phyloP scores from a whole-genome alignment of 2,329 filamentous ascomycete genomes.

The Aquanectria penicillioides region DNA sequence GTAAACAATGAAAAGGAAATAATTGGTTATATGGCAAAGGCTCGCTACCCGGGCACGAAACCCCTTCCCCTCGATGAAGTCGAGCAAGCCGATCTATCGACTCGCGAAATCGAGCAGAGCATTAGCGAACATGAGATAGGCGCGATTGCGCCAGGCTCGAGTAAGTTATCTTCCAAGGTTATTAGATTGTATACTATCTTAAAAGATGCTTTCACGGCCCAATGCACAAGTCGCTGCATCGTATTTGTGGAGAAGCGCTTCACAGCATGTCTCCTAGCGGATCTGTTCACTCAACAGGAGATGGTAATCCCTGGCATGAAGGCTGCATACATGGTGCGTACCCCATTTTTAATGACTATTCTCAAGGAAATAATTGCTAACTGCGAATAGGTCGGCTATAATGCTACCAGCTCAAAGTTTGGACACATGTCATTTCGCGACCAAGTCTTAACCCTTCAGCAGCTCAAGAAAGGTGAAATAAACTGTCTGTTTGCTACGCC shows the following conservation, averaged over 20 bases:
- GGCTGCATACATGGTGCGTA: conserved; percentile 69
- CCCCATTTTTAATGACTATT: neutral
- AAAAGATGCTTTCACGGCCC: conserved; percentile 70
- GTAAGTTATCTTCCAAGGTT: conserved; percentile 78
- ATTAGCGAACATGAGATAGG: conserved; percentile 63
- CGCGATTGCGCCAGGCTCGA: conserved; percentile 41
- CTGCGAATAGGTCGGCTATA: conserved; percentile 43
- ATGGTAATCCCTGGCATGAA: conserved; percentile 69
- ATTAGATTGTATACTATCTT: conserved; percentile 70
- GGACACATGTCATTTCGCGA: conserved; percentile 74
- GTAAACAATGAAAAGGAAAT: conserved; percentile 71
- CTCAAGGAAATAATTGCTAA: neutral
- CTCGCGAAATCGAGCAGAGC: conserved; percentile 67
- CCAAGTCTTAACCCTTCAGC: conserved; percentile 78
- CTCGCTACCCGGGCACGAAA: conserved; percentile 38
- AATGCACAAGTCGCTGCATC: conserved; percentile 70
- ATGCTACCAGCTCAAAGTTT: conserved; percentile 55
- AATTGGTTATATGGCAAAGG: conserved; percentile 67
- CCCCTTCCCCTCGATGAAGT: too few relatives aligned
- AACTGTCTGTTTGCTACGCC: conserved; percentile 76
- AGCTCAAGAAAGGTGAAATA: conserved; percentile 66
- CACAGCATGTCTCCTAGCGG: conserved; percentile 78
- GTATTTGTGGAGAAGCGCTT: conserved; percentile 85
- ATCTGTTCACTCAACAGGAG: conserved; percentile 68
- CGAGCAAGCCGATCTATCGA: conserved; percentile 62